Evolutionary conservation across 768 basidiomycete species (phyloP).

Genomic region (Paxillus rubicundulus): DNA sequence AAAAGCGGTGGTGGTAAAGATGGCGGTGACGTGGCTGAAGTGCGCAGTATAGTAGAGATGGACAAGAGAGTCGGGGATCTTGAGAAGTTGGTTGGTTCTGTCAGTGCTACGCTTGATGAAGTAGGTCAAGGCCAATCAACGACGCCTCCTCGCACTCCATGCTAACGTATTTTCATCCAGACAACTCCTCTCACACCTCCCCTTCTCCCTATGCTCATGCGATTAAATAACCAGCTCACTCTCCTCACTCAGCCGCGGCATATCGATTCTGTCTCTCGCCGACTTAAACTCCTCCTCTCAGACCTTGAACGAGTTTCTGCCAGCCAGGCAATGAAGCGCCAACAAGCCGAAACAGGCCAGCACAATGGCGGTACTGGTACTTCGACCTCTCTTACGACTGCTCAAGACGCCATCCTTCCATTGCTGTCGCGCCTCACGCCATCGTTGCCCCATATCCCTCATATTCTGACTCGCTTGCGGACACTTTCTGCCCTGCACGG

Average conservation of each 20-base stretch:
- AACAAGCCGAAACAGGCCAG: slow-evolving; percentile 10
- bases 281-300: slow-evolving; percentile 86
- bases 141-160: not conserved
- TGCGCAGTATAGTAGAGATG: slow-evolving; percentile 62
- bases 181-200: slow-evolving; percentile 72
- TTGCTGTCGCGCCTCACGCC: slow-evolving; percentile 69
- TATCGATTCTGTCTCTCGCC: slow-evolving; percentile 91
- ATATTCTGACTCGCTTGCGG: slow-evolving; percentile 84
- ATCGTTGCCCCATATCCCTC: slow-evolving; percentile 78
- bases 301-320: slow-evolving; percentile 83
- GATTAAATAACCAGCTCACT: slow-evolving; percentile 81
- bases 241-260: slow-evolving; percentile 94
- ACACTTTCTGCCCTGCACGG: slow-evolving; percentile 82
- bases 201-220: slow-evolving; percentile 75
- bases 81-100: slow-evolving; percentile 80
- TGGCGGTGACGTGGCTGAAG: slow-evolving; percentile 34
- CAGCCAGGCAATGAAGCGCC: slow-evolving; percentile 31
- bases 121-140: slow-evolving; percentile 39
- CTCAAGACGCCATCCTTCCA: slow-evolving; percentile 64
- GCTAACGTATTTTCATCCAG: slow-evolving; percentile 34
- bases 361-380: slow-evolving; percentile 10
- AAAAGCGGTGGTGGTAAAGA: slow-evolving; percentile 7
- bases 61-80: slow-evolving; percentile 83
- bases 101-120: slow-evolving; percentile 78
- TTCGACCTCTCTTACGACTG: slow-evolving; percentile 24